Base-by-base conservation (phyloP, 208 protist species). In the Sergeia podlipaevii region DNA sequence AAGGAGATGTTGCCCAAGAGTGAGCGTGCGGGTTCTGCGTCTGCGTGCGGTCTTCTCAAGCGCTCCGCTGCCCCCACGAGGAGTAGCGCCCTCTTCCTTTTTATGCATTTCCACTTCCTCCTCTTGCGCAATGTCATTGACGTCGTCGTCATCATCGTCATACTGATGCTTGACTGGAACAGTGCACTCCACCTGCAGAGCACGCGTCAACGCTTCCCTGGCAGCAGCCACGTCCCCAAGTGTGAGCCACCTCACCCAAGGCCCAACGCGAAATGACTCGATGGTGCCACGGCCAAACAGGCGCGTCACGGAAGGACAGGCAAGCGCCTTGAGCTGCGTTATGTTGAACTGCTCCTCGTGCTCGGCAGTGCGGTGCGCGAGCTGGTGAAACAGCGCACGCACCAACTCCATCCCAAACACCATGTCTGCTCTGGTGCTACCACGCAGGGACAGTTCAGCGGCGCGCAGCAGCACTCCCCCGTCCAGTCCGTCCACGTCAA, bases 261-360 rank as follows among this genome's bases (percentile, higher is more conserved):
- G 67, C 1, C 55, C 62, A 15, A 70, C 38, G 17, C 85, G 74
- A 42, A 89, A 93, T 0, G 85, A 90, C 50, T 83, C 76, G 28
- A 74, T 71, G n/a, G 70, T 50, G 3, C 85, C 85, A 11, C 74
- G 64, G 21, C 64, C 79, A 47, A 85, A 85, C 39, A 77, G 69
- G 8, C 76, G 73, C 24, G 78, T 86, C 0, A 56, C 59, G 7
- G 64, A 57, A 2, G 79, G 55, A 1, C 65, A 38, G 10, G 73
- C 38, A 2, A 86, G 65, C 11, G 76, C 79, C 60, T 64, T 33
- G 13, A 72, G 41, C 56, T 93, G 85, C 20, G 65, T 62, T 13
- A 54, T 54, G 49, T 46, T 84, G 46, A 77, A 86, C 60, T 88
- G 70, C 57, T 90, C 81, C 58, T 84, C 80, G 46, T 86, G 67